phyloP scores from a whole-genome alignment of 257 asterid species.

The Salvia miltiorrhiza region DNA sequence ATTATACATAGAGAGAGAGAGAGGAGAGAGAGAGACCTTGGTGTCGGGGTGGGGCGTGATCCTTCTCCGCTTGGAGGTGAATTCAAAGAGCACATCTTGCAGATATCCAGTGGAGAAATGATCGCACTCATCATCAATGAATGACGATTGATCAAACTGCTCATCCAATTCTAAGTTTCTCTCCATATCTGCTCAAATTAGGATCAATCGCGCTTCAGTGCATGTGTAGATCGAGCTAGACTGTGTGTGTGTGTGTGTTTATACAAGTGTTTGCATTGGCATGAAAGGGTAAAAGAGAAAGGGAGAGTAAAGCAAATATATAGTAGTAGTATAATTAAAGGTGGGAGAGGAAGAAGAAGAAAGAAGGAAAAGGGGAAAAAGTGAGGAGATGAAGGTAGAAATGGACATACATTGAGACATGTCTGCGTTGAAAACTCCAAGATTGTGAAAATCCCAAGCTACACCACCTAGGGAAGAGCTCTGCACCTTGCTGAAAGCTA shows the following conservation, averaged over 20 bases:
- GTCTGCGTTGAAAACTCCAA: conserved; percentile 72
- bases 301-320: not conserved
- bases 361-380: not conserved
- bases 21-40: not conserved
- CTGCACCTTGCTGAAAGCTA: conserved; percentile 39
- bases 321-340: not conserved
- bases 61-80: conserved; percentile 66
- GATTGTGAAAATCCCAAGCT: conserved; percentile 36
- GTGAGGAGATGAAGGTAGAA: not conserved
- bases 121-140: not conserved
- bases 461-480: conserved; percentile 30
- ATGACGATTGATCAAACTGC: not conserved
- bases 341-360: not conserved
- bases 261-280: not conserved
- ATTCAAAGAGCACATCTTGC: conserved; percentile 81
- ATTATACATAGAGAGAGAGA: too few relatives aligned
- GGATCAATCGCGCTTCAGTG: not conserved
- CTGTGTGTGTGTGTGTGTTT: not conserved
- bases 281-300: not conserved
- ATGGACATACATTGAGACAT: conserved; percentile 36
- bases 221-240: not conserved
- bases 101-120: conserved; percentile 72
- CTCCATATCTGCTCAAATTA: conserved; percentile 17
- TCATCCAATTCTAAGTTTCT: not conserved
- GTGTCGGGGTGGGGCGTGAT: not conserved